These are phyloP conservation scores for Nannochloropsis gaditana DNA, from an alignment of 108 stramenopile species.

Conservation along the genomic window DNA sequence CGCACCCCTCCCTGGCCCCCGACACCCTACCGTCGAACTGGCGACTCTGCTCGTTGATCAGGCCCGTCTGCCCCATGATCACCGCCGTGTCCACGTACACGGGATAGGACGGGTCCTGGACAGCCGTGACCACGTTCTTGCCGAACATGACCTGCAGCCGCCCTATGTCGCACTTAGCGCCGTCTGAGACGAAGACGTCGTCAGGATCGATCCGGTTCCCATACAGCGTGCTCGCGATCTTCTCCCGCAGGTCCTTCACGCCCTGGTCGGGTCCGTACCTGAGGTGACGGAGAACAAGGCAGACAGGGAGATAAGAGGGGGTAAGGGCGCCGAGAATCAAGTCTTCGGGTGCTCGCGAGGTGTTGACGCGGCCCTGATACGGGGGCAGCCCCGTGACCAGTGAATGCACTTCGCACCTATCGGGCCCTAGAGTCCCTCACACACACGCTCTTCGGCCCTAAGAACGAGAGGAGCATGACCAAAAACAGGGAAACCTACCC, in stretches of 20 bases:
- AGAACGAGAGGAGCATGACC: too few relatives aligned
- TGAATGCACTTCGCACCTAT: too few relatives aligned
- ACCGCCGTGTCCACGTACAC: constrained; percentile 74
- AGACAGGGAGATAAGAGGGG: background rate
- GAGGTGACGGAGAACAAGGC: constrained; percentile 30
- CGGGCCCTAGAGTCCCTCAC: too few relatives aligned
- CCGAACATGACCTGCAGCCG: constrained; percentile 93
- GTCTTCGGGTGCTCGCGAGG: too few relatives aligned
- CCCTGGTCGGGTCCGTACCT: constrained; percentile 96
- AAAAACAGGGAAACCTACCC: constrained; percentile 59
- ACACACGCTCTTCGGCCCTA: too few relatives aligned
- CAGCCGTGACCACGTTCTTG: constrained; percentile 74
- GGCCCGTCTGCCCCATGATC: constrained; percentile 77
- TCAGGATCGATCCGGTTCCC: constrained; percentile 74
- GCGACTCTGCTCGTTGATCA: constrained; percentile 66
- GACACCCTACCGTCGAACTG: constrained; percentile 65
- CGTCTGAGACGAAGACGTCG: constrained; percentile 94
- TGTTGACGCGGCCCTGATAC: too few relatives aligned
- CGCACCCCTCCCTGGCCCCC: too few relatives aligned
- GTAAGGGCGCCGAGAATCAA: background rate
- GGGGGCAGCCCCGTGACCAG: too few relatives aligned
- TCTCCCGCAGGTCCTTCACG: constrained; percentile 65
- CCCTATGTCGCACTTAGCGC: constrained; percentile 96
- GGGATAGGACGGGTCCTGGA: constrained; percentile 94
- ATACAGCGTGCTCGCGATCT: constrained; percentile 81